A percentile compares a stretch with the other conserved stretches of the same genome.
These are phyloP conservation scores for Monilinia laxa DNA, from an alignment of 2,329 filamentous ascomycete genomes.

Conservation along the genomic window DNA sequence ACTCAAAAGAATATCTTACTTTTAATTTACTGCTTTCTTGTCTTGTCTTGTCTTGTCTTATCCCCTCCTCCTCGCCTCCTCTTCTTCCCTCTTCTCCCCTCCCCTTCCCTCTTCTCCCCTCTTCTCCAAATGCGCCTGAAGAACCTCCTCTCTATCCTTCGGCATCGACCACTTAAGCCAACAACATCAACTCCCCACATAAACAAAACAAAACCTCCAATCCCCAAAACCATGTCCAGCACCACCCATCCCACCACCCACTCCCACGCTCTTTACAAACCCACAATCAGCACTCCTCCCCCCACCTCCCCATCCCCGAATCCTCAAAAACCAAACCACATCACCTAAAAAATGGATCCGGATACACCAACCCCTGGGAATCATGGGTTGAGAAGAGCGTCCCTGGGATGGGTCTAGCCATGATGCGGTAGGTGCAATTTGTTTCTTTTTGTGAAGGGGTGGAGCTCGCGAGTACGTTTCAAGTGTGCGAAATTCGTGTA, in stretches of 20 bases:
- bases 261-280: constrained; percentile 21
- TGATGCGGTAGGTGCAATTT: constrained; percentile 42
- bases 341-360: constrained; percentile 53
- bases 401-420: constrained; percentile 40
- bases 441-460: background rate
- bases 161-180: constrained; percentile 28
- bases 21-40: no score
- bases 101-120: background rate
- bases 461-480: background rate
- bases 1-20: no score
- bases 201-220: background rate
- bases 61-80: no score
- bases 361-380: constrained; percentile 58
- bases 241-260: constrained; percentile 33
- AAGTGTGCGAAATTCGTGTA: background rate
- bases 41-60: background rate
- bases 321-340: constrained; percentile 47
- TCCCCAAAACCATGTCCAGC: constrained; percentile 30
- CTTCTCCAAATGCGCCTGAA: constrained; percentile 46
- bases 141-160: constrained; percentile 41
- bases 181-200: background rate
- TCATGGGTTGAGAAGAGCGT: constrained; percentile 47
- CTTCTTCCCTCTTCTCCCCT: background rate
- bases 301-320: constrained; percentile 37
- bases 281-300: constrained; percentile 30